phyloP scores from a whole-genome alignment of 2,329 filamentous ascomycete species.

The Botrytis hyacinthi region DNA sequence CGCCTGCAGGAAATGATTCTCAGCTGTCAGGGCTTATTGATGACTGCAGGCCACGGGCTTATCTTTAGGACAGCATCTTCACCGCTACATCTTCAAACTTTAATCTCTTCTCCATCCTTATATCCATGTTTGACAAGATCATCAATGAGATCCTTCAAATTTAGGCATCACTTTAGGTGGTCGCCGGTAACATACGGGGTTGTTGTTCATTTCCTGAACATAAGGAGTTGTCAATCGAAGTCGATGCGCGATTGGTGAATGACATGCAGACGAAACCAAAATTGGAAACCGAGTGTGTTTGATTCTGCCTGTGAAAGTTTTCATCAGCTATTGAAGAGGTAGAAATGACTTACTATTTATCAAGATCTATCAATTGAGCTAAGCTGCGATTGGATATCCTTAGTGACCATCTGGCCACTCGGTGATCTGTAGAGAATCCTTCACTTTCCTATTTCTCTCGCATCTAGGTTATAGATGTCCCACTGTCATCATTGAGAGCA shows the following conservation, averaged over 20 bases:
- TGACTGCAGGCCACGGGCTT: conserved; percentile 8
- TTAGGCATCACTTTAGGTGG: neutral
- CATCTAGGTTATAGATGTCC: neutral
- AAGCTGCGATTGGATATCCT: neutral
- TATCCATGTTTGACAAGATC: neutral
- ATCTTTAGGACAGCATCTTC: neutral
- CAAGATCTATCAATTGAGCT: neutral
- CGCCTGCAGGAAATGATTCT: neutral
- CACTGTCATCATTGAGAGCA: neutral
- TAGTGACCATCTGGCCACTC: neutral
- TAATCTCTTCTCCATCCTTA: neutral
- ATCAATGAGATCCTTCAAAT: neutral
- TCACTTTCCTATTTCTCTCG: neutral
- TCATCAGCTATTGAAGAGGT: neutral
- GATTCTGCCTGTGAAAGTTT: neutral
- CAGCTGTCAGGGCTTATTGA: neutral
- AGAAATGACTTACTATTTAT: neutral
- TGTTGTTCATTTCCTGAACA: neutral
- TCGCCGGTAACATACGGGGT: neutral
- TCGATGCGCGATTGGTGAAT: neutral
- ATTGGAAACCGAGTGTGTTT: neutral
- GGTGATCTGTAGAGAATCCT: neutral
- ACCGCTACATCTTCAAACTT: neutral
- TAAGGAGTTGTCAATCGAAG: neutral
- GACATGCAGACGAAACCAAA: neutral